Base-by-base conservation (phyloP, 345 rosid species). In the Brassica rapa region DNA sequence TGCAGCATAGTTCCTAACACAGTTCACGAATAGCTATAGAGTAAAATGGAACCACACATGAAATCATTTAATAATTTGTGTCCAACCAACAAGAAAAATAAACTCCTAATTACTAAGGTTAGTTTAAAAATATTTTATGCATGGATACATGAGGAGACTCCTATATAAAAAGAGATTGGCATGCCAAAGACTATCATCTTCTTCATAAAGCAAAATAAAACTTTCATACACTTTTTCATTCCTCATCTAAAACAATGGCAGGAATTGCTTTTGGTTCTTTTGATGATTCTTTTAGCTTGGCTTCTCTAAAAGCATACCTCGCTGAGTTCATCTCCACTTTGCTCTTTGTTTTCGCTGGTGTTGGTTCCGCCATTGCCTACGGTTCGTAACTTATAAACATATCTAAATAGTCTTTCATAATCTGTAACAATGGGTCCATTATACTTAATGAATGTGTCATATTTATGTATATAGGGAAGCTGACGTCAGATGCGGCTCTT, bases 281-380 rank as follows among this genome's bases (percentile, higher is more conserved):
- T 30, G 93, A 84, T 72, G 97, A 94, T 80, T 86, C 97, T 2
- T 94, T 91, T 77, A 90, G 97, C 78, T 78, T 89, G 64, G 92
- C 88, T 66, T 87, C 98, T 59, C 37, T 94, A 67, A 94, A 83
- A 76, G 94, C 97, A 60, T 90, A 94, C 71, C 89, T 94, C 12
- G 91, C 98, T 15, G 98, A 94, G 86, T 92, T 94, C 71, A 92
- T 94, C 85, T 94, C 97, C 19, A 94, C 98, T 69, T 78, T 94
- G 82, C 86, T 94, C 89, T 93, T 93, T 67, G 98, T 93, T 81
- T 93, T 93, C 68, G 96, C 96, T 32, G 97, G 97, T 8, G 97
- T 93, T 79, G 97, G 98, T 62, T 94, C 97, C 8, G 96, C 94
- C 87, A 90, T 94, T 6, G 97, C 97, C 82, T 94, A 85, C 66